These are phyloP conservation scores for Ceratorhiza oryzae-sativae DNA, from an alignment of 1,284 basidiomycete species.

Conservation along the genomic window DNA sequence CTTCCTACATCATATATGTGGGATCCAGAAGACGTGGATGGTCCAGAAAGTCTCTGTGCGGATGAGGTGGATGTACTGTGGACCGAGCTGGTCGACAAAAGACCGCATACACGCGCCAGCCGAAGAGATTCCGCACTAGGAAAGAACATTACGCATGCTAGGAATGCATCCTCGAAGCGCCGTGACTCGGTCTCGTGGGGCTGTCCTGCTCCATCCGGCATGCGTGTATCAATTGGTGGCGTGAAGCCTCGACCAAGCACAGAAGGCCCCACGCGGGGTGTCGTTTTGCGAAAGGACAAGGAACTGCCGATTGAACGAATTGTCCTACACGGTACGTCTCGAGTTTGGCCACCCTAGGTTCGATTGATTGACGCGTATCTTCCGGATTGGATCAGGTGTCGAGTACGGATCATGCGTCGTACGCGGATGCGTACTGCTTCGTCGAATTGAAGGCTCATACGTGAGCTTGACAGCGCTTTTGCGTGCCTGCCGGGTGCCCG, in stretches of 20 bases:
- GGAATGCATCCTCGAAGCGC: constrained; percentile 4
- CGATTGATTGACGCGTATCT: neutral
- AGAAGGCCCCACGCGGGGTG: constrained; percentile 9
- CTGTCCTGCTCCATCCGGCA: constrained; percentile 24
- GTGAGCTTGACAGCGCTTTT: constrained; percentile 33
- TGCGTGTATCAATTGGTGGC: constrained; percentile 23
- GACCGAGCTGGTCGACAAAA: constrained; percentile 15
- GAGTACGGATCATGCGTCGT: constrained; percentile 30
- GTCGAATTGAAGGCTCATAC: constrained; percentile 25
- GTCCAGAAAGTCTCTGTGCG: constrained; percentile 23
- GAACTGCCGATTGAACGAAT: constrained; percentile 21
- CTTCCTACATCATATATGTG: constrained; percentile 1
- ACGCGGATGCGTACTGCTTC: constrained; percentile 30
- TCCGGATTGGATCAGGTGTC: constrained; percentile 1
- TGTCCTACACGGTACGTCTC: constrained; percentile 27
- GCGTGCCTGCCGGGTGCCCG: constrained; percentile 31
- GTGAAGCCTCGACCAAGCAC: neutral
- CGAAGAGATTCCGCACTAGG: constrained; percentile 3
- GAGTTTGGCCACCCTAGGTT: neutral
- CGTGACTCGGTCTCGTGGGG: constrained; percentile 25
- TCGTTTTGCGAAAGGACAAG: neutral
- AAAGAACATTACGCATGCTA: neutral
- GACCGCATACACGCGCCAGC: constrained; percentile 32
- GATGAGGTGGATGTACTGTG: constrained; percentile 33
- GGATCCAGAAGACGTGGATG: constrained; percentile 8